Evolutionary conservation across 2,329 filamentous ascomycete genomes (phyloP).

Genomic region (Cladophialophora carrionii): DNA sequence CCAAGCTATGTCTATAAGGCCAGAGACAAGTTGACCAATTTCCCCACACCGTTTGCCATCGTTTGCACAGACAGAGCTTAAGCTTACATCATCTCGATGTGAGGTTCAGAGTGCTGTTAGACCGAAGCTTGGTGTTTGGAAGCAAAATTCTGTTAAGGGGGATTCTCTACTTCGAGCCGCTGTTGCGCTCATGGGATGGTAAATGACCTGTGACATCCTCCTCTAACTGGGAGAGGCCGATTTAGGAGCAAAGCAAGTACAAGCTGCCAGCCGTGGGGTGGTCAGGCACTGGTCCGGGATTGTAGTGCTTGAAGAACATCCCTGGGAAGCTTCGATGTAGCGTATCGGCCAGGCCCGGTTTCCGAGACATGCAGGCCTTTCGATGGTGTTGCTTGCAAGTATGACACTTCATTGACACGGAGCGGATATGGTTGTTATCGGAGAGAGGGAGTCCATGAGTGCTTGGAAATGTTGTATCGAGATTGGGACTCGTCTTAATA

Average conservation of each 20-base stretch:
- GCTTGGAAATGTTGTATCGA: neutral
- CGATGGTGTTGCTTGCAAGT: neutral
- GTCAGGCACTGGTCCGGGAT: neutral
- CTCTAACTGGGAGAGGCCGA: neutral
- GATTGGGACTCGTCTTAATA: neutral
- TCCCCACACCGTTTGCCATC: conserved; percentile 14
- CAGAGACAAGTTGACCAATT: conserved; percentile 10
- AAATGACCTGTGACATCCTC: neutral
- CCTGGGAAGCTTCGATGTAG: neutral
- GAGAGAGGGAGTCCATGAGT: neutral
- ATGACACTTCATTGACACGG: neutral
- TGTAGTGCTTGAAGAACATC: neutral
- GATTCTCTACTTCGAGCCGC: neutral
- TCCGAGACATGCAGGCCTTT: neutral
- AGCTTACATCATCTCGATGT: neutral
- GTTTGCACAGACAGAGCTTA: conserved; percentile 10
- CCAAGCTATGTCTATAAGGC: conserved; percentile 12
- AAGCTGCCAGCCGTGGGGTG: conserved; percentile 8
- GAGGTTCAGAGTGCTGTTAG: neutral
- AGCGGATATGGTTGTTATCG: neutral
- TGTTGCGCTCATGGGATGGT: neutral
- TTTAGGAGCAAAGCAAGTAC: conserved; percentile 6
- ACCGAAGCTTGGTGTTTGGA: neutral
- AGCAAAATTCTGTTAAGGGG: neutral
- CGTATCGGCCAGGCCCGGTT: neutral